These are phyloP conservation scores for Hippophae gyantsensis DNA, from an alignment of 306 rosid genomes.

Conservation along the genomic window DNA sequence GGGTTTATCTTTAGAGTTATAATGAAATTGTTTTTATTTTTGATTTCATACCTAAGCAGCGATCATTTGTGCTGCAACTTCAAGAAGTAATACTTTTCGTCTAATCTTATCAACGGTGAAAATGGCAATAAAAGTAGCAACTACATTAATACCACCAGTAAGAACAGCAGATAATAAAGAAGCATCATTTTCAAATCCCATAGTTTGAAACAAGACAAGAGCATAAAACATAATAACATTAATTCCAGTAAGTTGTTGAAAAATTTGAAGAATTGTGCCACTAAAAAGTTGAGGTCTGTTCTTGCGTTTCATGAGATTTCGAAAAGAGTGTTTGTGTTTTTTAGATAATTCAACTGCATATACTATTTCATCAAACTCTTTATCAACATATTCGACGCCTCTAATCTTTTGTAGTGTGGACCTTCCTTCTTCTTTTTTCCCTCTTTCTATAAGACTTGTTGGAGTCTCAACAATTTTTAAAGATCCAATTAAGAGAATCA, in stretches of 20 bases:
- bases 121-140: slow-evolving; percentile 20
- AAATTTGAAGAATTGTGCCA: slow-evolving; percentile 10
- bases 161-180: slow-evolving; percentile 23
- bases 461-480: slow-evolving; percentile 21
- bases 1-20: too few relatives aligned
- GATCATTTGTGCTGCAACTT: slow-evolving; percentile 26
- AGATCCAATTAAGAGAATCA: slow-evolving; percentile 18
- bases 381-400: slow-evolving; percentile 17
- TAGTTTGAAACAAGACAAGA: slow-evolving; percentile 27
- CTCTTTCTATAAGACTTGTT: slow-evolving; percentile 19
- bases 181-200: slow-evolving; percentile 23
- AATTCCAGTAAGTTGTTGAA: slow-evolving; percentile 35
- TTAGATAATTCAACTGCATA: slow-evolving; percentile 11
- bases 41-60: slow-evolving; percentile 14
- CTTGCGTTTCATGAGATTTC: slow-evolving; percentile 3
- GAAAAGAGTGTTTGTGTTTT: slow-evolving; percentile 6
- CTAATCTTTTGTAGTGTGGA: slow-evolving; percentile 12
- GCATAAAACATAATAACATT: slow-evolving; percentile 34
- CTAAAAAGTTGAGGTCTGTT: slow-evolving; percentile 18
- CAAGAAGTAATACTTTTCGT: slow-evolving; percentile 18
- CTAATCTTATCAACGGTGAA: slow-evolving; percentile 18
- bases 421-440: slow-evolving; percentile 13
- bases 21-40: too few relatives aligned
- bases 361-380: slow-evolving; percentile 14
- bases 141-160: slow-evolving; percentile 15